Evolutionary conservation across 768 basidiomycete species (phyloP), one percentile per base, ranked within the genome.

Genomic region (Termitomyces sp.): DNA sequence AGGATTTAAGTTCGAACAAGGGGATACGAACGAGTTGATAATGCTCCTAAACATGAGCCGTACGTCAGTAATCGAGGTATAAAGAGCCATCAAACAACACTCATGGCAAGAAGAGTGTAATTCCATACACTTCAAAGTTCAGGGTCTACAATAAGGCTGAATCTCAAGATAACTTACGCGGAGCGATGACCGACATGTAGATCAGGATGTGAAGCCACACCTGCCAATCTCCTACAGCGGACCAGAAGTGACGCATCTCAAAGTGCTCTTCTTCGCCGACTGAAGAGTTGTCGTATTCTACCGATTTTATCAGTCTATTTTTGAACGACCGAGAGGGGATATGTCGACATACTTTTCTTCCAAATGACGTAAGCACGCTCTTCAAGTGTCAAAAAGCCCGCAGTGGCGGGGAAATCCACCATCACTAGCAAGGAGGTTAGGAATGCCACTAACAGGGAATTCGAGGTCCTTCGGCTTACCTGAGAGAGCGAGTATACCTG

Each of bases 51-150:
- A 39, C 30, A 37, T 39, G 50, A 11, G 33, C 30, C 11, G 55
- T 22, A 55, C 1, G 16, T 56, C 24, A 54, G 12, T n/a, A 31
- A 39, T 27, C 13, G 24, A 33, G 18, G 13, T 24, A 41, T 52
- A 20, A 27, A 27, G 6, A 62, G 9, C 39, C 37, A 33, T 18
- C 37, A 6, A 41, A 22, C 4, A n/a, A 31, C 11, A 78, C 87
- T 65, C 67, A 88, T 83, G 86, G 86, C 33, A 88, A 71, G 75
- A 89, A 89, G 27, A 88, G 72, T 0, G 87, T 86, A 49, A 87
- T 87, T 2, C 87, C 87, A 63, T 85, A 87, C 2, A 87, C 87
- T 88, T 42, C 0, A 46, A 59, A 31, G 4, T 0, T 33, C n/a
- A 24, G 27, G 58, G 45, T 39, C 15, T 36, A 36, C 6, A 27